Evolutionary conservation across 1,284 basidiomycete genomes (phyloP).

Genomic region (Rhodotorula sp.): DNA sequence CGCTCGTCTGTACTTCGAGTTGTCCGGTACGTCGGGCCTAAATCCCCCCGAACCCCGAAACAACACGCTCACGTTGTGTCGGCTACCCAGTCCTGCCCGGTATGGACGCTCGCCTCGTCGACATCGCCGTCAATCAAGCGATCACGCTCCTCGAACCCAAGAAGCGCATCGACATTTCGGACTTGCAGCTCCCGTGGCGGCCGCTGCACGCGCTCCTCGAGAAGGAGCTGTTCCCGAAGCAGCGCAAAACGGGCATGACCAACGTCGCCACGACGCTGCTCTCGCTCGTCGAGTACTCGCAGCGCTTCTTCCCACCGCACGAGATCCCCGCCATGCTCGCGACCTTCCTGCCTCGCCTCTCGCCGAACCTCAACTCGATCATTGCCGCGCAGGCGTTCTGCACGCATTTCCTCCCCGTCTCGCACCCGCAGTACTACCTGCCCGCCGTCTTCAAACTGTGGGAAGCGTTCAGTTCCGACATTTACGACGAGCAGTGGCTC

Average conservation of each 20-base stretch:
- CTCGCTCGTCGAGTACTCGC: constrained; percentile 74
- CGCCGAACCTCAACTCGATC: constrained; percentile 57
- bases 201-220: constrained; percentile 76
- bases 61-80: background rate
- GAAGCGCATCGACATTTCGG: constrained; percentile 71
- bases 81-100: constrained; percentile 61
- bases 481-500: constrained; percentile 79
- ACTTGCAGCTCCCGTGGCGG: constrained; percentile 84
- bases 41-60: too few relatives aligned
- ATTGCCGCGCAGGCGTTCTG: constrained; percentile 77
- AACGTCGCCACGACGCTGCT: constrained; percentile 79
- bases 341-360: constrained; percentile 63
- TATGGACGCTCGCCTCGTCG: constrained; percentile 66
- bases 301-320: constrained; percentile 85
- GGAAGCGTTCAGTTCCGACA: constrained; percentile 70
- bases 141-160: constrained; percentile 68
- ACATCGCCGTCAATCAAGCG: constrained; percentile 70
- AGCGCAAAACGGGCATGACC: constrained; percentile 78
- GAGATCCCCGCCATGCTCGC: constrained; percentile 87
- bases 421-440: constrained; percentile 65
- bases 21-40: constrained; percentile 55
- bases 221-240: constrained; percentile 76
- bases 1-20: constrained; percentile 78
- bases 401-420: constrained; percentile 72
- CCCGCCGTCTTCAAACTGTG: constrained; percentile 74